Conservation (phyloP, 495 filamentous ascomycete genomes). For the Aspergillus sclerotioniger region DNA sequence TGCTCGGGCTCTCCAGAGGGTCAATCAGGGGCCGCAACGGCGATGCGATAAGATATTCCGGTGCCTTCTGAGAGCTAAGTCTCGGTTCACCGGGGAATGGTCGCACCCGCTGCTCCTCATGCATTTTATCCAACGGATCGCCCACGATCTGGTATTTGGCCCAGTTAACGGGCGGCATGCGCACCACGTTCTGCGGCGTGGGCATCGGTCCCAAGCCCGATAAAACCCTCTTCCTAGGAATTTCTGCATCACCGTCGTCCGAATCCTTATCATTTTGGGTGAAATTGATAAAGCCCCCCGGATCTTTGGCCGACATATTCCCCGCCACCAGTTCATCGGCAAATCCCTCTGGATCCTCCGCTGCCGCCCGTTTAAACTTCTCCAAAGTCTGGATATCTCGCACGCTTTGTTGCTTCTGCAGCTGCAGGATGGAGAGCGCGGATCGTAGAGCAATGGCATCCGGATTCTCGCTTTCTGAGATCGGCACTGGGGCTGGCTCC, state of each 20-base stretch:
- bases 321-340: constrained; percentile 59
- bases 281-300: constrained; percentile 38
- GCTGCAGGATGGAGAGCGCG: constrained; percentile 76
- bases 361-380: constrained; percentile 60
- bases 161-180: constrained; percentile 88
- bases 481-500: constrained; percentile 59
- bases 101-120: constrained; percentile 68
- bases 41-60: constrained; percentile 62
- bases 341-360: constrained; percentile 68
- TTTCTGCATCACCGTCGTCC: constrained; percentile 30
- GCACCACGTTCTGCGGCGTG: constrained; percentile 75
- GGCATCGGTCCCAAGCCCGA: constrained; percentile 59
- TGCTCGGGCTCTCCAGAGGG: constrained; percentile 53
- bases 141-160: constrained; percentile 82
- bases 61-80: constrained; percentile 39
- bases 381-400: constrained; percentile 66
- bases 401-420: constrained; percentile 74
- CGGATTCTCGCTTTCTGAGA: constrained; percentile 73
- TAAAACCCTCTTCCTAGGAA: neutral
- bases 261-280: constrained; percentile 40
- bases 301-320: constrained; percentile 43
- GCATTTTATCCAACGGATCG: constrained; percentile 75
- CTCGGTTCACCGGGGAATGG: constrained; percentile 59
- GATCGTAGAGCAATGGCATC: constrained; percentile 81
- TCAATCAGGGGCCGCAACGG: constrained; percentile 73